Base-by-base conservation (phyloP, 257 asterid genomes). In the Solanum infundibuliforme region DNA sequence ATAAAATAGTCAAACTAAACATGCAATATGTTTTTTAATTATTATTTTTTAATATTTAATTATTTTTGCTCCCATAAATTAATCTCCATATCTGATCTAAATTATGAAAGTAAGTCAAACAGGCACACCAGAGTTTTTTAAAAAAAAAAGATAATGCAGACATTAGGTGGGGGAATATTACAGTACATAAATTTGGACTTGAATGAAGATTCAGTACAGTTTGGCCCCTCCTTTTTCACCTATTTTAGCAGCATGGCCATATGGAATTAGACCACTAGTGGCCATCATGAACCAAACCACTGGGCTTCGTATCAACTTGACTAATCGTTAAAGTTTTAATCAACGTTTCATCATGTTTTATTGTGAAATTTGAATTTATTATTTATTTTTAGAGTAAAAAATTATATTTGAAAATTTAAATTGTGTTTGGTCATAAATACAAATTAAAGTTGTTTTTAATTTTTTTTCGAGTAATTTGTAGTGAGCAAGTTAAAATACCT, bases 291-390 rank as follows among this genome's bases (percentile, higher is more conserved):
- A 14, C 34, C 65, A 79, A 41, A 32, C 60, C 25, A 35, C 11
- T 36, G 10, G 32, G 20, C 52, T 4, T n/a, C 25, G 12, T 20
- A 74, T 74, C 20, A 36, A 32, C 79, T 3, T 14, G 71, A 32
- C 41, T 72, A 2, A 18, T 65, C 1, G 7, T 11, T 6, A 65
- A 3, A 2, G 16, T 10, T 62, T 62, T 62, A 62, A 62, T 2
- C 0, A 10, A n/a, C 7, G 3, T 10, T 62, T n/a, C 0, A 4
- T 4, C 0, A 10, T 62, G 0, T 62, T 62, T n/a, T 10, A 62
- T 62, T n/a, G 0, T 62, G 1, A n/a, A 62, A 23, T 10, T 62
- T n/a, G 0, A 8, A 20, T 58, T 62, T 21, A 1, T 23, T 23
- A 23, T 7, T 23, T 23, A 9, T 10, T 23, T n/a, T 62, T n/a